Evolutionary conservation across 495 filamentous ascomycete species (phyloP), one percentile per base, ranked within the genome.

Genomic region (Cercophora sp.): DNA sequence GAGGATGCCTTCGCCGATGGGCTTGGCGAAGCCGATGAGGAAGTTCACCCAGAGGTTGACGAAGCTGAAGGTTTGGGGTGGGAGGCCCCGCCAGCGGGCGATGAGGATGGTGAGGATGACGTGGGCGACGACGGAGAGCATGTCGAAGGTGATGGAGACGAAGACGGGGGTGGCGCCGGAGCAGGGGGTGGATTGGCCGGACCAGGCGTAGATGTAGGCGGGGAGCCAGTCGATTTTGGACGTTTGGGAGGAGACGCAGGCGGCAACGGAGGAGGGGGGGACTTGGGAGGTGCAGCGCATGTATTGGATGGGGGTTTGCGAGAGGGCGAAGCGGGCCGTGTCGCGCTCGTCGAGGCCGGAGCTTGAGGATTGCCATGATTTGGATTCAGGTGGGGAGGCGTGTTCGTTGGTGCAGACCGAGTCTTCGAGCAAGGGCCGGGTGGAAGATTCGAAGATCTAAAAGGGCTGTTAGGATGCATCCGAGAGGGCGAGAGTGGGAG

Each of bases 221-320:
- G 36, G 36, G 36, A 39, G 36, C 36, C 36, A 39, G 36, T 15
- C 16, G 36, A 39, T 5, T 15, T 39, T 39, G 36, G 36, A 39
- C 5, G 36, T 39, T 39, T 39, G 8, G 36, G 36, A 8, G 5
- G 36, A 39, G 6, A 39, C 36, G 36, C 36, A 39, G 8, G 36
- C 8, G 6, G 36, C 8, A 18, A 39, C 36, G 5, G 6, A 8
- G 6, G 36, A 39, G 8, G 36, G 5, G 36, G 8, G 8, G 36
- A 39, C 36, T 16, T 39, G 36, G 36, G 36, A 8, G 36, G 36
- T 39, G 36, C 36, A 39, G 36, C 36, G 36, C 36, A 39, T 39
- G 36, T 39, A 39, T 16, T 39, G 36, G 36, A 39, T 39, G 8
- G 36, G 36, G 8, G 36, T 39, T 16, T 39, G 36, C 16, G 36